phyloP scores from a whole-genome alignment of 2,329 filamentous ascomycete genomes.

The Diaporthe velutina region DNA sequence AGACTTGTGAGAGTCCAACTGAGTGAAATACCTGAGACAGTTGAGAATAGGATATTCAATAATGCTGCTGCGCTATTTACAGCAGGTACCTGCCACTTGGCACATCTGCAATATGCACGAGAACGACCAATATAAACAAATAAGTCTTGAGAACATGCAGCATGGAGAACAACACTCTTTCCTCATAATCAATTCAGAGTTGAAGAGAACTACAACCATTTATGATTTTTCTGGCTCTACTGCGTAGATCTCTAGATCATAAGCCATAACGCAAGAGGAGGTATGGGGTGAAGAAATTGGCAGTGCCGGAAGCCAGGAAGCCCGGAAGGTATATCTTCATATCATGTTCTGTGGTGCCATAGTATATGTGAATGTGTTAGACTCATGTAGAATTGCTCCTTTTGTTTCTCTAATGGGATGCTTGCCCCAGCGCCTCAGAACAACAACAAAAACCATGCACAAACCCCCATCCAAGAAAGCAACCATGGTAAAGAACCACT shows the following conservation, averaged over 20 bases:
- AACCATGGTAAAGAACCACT: slow-evolving; percentile 69
- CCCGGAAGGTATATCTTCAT: too few relatives aligned
- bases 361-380: too few relatives aligned
- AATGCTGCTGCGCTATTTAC: too few relatives aligned
- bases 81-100: neutral
- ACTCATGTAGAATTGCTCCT: neutral
- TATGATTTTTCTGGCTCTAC: neutral
- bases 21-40: too few relatives aligned
- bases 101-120: neutral
- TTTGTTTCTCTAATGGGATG: slow-evolving; percentile 54
- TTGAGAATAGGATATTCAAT: too few relatives aligned
- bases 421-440: slow-evolving; percentile 62
- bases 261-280: too few relatives aligned
- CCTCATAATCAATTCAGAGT: neutral
- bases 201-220: neutral
- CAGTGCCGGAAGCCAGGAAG: too few relatives aligned
- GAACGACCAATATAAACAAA: too few relatives aligned
- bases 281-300: too few relatives aligned
- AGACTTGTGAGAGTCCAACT: neutral
- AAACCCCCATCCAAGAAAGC: slow-evolving; percentile 60
- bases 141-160: too few relatives aligned
- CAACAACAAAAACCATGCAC: slow-evolving; percentile 57
- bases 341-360: too few relatives aligned
- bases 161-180: too few relatives aligned
- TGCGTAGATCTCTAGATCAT: neutral